Conservation (phyloP, 129 eudicot species). For the Sambucus nigra region DNA sequence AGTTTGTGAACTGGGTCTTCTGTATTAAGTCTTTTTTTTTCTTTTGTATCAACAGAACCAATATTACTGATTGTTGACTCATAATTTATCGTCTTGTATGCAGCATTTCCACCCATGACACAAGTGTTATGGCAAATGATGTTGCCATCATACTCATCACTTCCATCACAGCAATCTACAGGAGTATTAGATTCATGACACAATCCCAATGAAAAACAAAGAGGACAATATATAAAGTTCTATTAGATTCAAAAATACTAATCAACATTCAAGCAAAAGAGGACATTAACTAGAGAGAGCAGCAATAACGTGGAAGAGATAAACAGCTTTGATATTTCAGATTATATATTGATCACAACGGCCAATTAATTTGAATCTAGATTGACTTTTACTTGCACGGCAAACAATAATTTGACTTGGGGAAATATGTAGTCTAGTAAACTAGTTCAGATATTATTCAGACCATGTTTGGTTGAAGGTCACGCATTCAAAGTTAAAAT, state of each 20-base stretch:
- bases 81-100: conserved; percentile 28
- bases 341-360: not conserved
- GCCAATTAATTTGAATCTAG: no score
- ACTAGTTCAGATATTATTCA: no score
- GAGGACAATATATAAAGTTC: not conserved
- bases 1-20: conserved; percentile 45
- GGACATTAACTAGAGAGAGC: no score
- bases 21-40: conserved; percentile 13
- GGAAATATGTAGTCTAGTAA: no score
- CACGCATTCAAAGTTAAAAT: no score
- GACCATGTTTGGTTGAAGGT: no score
- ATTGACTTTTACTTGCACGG: no score
- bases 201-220: not conserved
- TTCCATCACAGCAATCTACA: conserved; percentile 96
- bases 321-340: not conserved
- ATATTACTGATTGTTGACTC: conserved; percentile 17
- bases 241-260: not conserved
- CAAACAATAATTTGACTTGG: no score
- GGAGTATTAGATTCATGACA: not conserved
- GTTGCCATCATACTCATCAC: conserved; percentile 81
- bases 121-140: conserved; percentile 72
- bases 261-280: not conserved
- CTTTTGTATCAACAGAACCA: conserved; percentile 25
- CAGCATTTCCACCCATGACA: conserved; percentile 83
- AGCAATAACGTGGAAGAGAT: not conserved